Evolutionary conservation across 768 basidiomycete genomes (phyloP).

Genomic region (Amanita fuliginea): DNA sequence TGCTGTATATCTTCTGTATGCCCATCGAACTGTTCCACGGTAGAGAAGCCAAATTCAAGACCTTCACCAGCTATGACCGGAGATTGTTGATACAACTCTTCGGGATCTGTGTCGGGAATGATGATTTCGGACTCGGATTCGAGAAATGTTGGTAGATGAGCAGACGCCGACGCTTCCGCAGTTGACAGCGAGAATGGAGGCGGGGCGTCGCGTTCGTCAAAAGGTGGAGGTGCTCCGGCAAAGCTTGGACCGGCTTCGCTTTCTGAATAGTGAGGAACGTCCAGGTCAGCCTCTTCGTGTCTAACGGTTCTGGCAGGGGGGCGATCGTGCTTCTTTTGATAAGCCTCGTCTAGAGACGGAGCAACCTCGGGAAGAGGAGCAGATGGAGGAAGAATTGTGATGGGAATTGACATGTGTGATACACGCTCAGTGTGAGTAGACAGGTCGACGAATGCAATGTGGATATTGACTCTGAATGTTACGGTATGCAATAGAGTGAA

Average conservation of each 20-base stretch:
- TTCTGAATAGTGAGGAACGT: conserved; percentile 56
- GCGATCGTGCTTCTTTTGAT: conserved; percentile 81
- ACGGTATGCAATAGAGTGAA: conserved; percentile 76
- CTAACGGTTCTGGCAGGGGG: conserved; percentile 66
- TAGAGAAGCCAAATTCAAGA: conserved; percentile 59
- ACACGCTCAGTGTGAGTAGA: conserved; percentile 56
- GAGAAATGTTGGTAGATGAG: conserved; percentile 58
- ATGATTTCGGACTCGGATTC: conserved; percentile 74
- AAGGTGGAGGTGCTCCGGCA: conserved; percentile 66
- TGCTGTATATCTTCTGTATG: conserved; percentile 59
- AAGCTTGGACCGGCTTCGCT: conserved; percentile 72
- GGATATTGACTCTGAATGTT: conserved; percentile 63
- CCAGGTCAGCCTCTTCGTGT: conserved; percentile 50
- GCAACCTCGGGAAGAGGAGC: conserved; percentile 76
- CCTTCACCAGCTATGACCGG: conserved; percentile 61
- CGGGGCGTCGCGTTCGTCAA: conserved; percentile 75
- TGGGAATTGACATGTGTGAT: conserved; percentile 53
- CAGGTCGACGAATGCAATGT: conserved; percentile 69
- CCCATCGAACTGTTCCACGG: conserved; percentile 73
- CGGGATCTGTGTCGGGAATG: conserved; percentile 36
- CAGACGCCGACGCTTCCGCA: conserved; percentile 48
- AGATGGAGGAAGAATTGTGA: conserved; percentile 61
- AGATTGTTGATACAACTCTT: conserved; percentile 22
- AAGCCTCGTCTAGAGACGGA: conserved; percentile 60
- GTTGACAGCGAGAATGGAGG: conserved; percentile 58